Evolutionary conservation across 176 grass and related monocot genomes (phyloP).

Genomic region (Aegilops umbellulata): DNA sequence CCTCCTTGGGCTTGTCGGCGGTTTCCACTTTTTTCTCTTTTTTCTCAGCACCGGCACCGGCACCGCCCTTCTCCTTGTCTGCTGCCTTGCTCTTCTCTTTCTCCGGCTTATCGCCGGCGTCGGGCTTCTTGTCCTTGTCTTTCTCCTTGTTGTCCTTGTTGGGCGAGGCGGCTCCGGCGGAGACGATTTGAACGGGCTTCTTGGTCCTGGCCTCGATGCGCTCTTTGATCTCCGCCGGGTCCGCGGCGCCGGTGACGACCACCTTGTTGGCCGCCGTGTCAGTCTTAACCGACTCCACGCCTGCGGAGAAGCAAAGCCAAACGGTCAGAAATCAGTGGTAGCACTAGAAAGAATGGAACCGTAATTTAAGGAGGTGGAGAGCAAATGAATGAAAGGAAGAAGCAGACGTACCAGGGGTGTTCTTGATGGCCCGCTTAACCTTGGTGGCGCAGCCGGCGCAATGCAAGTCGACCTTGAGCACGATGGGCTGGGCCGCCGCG

Average conservation of each 20-base stretch:
- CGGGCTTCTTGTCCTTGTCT: constrained; percentile 33
- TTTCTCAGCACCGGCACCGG: neutral
- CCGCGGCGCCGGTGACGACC: constrained; percentile 47
- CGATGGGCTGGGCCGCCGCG: constrained; percentile 24
- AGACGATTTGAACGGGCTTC: constrained; percentile 68
- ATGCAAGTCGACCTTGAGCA: constrained; percentile 75
- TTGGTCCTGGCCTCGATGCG: constrained; percentile 52
- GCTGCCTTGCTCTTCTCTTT: constrained; percentile 19
- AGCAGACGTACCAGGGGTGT: constrained; percentile 28
- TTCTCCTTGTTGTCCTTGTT: constrained; percentile 40
- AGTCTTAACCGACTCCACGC: constrained; percentile 40
- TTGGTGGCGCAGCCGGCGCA: constrained; percentile 76
- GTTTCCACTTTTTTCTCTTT: constrained; percentile 26
- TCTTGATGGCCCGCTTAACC: constrained; percentile 56
- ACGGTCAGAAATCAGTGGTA: neutral
- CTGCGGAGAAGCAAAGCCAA: neutral
- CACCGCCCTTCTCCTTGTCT: constrained; percentile 5
- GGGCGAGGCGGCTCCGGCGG: constrained; percentile 43
- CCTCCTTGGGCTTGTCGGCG: constrained; percentile 51
- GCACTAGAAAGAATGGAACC: too few species aligned
- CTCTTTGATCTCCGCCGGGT: constrained; percentile 57
- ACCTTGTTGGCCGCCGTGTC: constrained; percentile 57
- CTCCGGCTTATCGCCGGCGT: neutral
- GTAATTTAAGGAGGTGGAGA: too few species aligned
- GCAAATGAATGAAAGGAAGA: too few species aligned